Evolutionary conservation across 31 red algal species (phyloP).

Genomic region (Porphyra umbilicalis): DNA sequence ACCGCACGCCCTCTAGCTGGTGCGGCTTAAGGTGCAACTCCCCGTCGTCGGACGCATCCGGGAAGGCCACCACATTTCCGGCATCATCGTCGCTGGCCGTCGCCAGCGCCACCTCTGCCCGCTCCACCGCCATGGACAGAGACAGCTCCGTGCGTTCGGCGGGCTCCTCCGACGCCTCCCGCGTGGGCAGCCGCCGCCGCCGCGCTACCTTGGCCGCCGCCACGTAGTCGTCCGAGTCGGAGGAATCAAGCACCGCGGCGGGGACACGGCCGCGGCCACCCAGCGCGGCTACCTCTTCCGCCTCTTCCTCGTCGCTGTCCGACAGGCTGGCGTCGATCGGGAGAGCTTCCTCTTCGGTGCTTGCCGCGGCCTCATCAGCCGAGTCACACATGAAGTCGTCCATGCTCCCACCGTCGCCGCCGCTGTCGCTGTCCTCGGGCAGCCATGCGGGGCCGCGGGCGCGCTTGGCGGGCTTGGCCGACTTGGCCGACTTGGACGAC

Average conservation of each 20-base stretch:
- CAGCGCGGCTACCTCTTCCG: neutral
- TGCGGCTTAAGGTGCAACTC: slow-evolving; percentile 27
- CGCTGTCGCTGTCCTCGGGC: slow-evolving; percentile 9
- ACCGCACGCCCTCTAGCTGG: slow-evolving; percentile 61
- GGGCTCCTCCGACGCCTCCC: neutral
- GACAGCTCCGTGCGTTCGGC: neutral
- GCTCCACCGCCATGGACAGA: slow-evolving; percentile 2
- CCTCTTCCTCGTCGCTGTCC: neutral
- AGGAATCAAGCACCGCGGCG: neutral
- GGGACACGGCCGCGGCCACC: neutral
- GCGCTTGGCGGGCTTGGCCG: neutral
- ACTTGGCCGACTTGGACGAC: neutral
- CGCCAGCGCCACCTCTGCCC: neutral
- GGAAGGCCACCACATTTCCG: slow-evolving; percentile 24
- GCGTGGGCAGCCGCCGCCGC: slow-evolving; percentile 7
- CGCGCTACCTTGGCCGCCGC: slow-evolving; percentile 1
- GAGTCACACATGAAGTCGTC: slow-evolving; percentile 21
- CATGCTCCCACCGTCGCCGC: slow-evolving; percentile 17
- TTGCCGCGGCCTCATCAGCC: neutral
- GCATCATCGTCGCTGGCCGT: neutral
- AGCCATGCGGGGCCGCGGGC: neutral
- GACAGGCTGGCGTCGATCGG: neutral
- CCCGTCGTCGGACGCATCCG: slow-evolving; percentile 6
- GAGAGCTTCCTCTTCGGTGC: neutral
- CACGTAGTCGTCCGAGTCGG: neutral